Conservation (phyloP, 345 rosid species). For the Eucalyptus coolabah region DNA sequence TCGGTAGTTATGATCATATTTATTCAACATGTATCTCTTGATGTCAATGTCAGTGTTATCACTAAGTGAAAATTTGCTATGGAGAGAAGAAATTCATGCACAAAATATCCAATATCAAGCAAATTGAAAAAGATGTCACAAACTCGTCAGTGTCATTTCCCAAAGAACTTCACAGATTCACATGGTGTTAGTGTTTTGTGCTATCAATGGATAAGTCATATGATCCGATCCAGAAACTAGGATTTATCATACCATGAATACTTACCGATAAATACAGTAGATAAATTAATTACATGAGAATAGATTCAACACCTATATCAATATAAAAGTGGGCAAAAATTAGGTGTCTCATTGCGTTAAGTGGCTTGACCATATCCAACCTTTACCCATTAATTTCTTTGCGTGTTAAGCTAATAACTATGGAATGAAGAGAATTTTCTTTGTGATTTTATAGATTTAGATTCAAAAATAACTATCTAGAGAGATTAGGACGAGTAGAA, state of each 20-base stretch:
- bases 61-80: neutral
- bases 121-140: neutral
- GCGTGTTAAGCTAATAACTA: neutral
- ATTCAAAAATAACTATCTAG: neutral
- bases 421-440: neutral
- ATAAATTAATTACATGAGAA: neutral
- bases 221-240: neutral
- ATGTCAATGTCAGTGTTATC: neutral
- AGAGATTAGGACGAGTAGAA: neutral
- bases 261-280: neutral
- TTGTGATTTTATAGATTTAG: neutral
- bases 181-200: neutral
- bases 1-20: neutral
- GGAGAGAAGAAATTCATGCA: neutral
- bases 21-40: neutral
- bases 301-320: neutral
- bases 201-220: neutral
- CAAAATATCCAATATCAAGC: neutral
- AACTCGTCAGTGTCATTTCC: neutral
- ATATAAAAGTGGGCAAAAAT: neutral
- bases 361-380: neutral
- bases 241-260: neutral
- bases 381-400: neutral
- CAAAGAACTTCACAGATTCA: neutral
- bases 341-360: neutral